Conservation (phyloP, 805 yeast species). For the Saccharomycopsis oosterbeekiorum region DNA sequence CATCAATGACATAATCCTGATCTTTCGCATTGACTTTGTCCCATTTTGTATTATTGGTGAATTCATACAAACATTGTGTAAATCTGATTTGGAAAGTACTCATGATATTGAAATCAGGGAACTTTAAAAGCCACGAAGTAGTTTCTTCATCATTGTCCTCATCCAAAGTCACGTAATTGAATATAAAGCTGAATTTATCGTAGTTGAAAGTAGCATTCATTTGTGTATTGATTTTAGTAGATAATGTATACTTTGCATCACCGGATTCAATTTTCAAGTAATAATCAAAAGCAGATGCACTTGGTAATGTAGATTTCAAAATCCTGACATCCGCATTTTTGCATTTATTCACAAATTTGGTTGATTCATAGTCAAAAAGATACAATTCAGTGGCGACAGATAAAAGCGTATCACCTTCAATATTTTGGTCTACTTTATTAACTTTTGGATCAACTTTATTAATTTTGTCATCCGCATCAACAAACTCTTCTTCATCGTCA, state of each 20-base stretch:
- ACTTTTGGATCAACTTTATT: background rate
- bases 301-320: conserved; percentile 21
- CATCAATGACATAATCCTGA: conserved; percentile 45
- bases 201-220: conserved; percentile 61
- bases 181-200: conserved; percentile 47
- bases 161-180: conserved; percentile 39
- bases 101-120: conserved; percentile 32
- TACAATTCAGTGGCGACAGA: conserved; percentile 34
- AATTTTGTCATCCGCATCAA: conserved; percentile 7
- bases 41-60: conserved; percentile 43
- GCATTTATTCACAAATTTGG: conserved; percentile 37
- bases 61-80: conserved; percentile 52
- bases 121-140: conserved; percentile 56
- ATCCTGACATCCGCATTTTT: conserved; percentile 29
- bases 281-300: conserved; percentile 41
- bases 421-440: background rate
- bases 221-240: conserved; percentile 31
- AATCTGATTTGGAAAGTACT: conserved; percentile 43
- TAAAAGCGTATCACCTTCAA: conserved; percentile 1
- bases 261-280: conserved; percentile 35
- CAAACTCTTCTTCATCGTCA: conserved; percentile 8
- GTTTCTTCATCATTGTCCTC: conserved; percentile 28
- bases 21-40: conserved; percentile 33
- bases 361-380: conserved; percentile 44
- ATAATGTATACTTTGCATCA: background rate